Evolutionary conservation across 306 rosid species (phyloP), one percentile per base, ranked within the genome.

Genomic region (Cucurbita pepo): DNA sequence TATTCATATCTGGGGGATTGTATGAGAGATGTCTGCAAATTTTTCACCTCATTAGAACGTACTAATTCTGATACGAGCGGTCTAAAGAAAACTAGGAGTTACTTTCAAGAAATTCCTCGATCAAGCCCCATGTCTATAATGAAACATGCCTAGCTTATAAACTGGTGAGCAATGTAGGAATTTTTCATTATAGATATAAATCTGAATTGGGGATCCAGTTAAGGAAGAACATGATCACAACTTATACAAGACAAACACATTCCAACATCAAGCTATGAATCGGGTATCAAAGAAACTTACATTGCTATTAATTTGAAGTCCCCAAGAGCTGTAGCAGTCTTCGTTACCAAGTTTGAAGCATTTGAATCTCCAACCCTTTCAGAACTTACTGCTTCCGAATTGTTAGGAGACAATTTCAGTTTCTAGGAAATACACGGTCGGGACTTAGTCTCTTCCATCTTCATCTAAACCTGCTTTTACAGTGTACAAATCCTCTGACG

Each of bases 1-100:
- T 86, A 86, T 94, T 94, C 75, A 72, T 78, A 78, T 90, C 95
- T 40, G 98, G 97, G 56, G 98, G 97, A 70, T 75, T 75, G 82
- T 93, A 93, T 13, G 86, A 77, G 56, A 69, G 86, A 78, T 53
- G 85, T 76, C 88, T 88, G 86, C 81, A 70, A 76, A 58, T 34
- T 15, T 34, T 21, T 65, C 67, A 61, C 69, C 76, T 60, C 44
- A 55, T 76, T 69, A 81, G 64, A 57, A 45, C 10, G 30, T 3
- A 60, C 15, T 52, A 64, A 77, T 77, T 62, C 74, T 48, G 58
- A 69, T 25, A 25, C 8, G 41, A 19, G 53, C 10, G n/a, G 67
- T 7, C 45, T 10, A 10, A n/a, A 44, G 38, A 19, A n/a, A 47
- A 30, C 58, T 25, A 25, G 25, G 50, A 69, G 52, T 15, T 69